phyloP scores from a whole-genome alignment of 148 eudicot species.

The Silene conica region DNA sequence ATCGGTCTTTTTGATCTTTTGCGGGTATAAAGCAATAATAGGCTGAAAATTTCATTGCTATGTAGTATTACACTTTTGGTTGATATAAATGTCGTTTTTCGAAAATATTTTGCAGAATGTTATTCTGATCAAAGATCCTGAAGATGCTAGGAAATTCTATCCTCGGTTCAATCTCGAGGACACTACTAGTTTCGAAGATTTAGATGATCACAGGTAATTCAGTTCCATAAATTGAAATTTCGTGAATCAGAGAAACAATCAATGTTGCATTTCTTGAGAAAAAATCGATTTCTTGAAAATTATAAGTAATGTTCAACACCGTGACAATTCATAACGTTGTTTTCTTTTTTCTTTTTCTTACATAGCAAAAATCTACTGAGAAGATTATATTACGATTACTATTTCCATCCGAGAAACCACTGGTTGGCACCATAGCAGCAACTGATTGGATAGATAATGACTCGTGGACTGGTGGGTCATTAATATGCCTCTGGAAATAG shows the following conservation, averaged over 20 bases:
- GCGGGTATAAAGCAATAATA: too few species aligned
- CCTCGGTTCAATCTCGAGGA: constrained; percentile 98
- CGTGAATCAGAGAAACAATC: too few species aligned
- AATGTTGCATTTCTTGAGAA: too few species aligned
- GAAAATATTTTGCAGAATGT: constrained; percentile 49
- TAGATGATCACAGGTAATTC: constrained; percentile 80
- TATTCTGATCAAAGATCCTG: constrained; percentile 85
- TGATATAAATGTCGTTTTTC: neutral
- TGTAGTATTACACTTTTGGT: constrained; percentile 5
- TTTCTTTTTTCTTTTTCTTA: neutral
- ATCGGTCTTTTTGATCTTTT: constrained; percentile 70
- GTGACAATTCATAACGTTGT: neutral
- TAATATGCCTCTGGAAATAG: constrained; percentile 83
- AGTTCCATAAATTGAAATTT: neutral
- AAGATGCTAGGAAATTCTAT: constrained; percentile 70
- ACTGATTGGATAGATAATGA: constrained; percentile 75
- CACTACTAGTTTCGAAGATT: constrained; percentile 74
- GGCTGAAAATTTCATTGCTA: neutral
- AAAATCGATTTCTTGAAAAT: too few species aligned
- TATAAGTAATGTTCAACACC: neutral
- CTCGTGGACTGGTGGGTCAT: constrained; percentile 74
- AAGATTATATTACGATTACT: constrained; percentile 87
- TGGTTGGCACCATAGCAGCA: constrained; percentile 93
- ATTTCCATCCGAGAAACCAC: constrained; percentile 70
- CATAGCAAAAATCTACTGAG: constrained; percentile 82